phyloP scores from a whole-genome alignment of 2,329 filamentous ascomycete species.

The Daldinia sp. region DNA sequence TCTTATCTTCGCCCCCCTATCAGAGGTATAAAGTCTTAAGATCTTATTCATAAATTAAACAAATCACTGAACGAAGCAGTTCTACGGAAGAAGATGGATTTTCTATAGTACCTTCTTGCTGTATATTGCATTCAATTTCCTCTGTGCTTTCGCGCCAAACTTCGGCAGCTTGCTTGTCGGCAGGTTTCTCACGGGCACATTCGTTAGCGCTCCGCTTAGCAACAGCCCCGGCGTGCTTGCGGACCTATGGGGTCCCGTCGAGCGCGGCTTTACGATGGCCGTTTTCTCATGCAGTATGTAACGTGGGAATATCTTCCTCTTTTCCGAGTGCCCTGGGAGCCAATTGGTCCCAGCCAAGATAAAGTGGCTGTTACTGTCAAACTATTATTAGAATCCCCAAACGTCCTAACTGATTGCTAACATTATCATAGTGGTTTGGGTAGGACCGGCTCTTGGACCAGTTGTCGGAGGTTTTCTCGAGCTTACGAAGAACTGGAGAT shows the following conservation, averaged over 20 bases:
- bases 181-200: conserved; percentile 67
- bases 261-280: conserved; percentile 67
- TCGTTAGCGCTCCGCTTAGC: conserved; percentile 54
- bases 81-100: conserved; percentile 67
- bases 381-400: background rate
- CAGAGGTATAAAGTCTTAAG: conserved; percentile 54
- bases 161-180: conserved; percentile 66
- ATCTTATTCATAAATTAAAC: background rate
- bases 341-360: background rate
- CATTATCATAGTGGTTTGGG: conserved; percentile 58
- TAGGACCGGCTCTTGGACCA: conserved; percentile 61
- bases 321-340: background rate
- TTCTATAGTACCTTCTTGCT: conserved; percentile 63
- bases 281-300: conserved; percentile 58
- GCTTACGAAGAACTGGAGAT: conserved; percentile 66
- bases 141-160: conserved; percentile 67
- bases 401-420: conserved; percentile 1
- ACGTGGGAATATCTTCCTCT: background rate
- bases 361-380: background rate
- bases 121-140: conserved; percentile 65
- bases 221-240: conserved; percentile 65
- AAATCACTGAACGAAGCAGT: conserved; percentile 41
- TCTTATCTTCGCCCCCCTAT: conserved; percentile 68
- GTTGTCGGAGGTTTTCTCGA: conserved; percentile 69
- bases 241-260: conserved; percentile 64